Percentiles rank a stretch among this genome's conserved stretches.
Evolutionary conservation across 2,329 filamentous ascomycete species (phyloP).

Genomic region (Cytospora schulzeri): DNA sequence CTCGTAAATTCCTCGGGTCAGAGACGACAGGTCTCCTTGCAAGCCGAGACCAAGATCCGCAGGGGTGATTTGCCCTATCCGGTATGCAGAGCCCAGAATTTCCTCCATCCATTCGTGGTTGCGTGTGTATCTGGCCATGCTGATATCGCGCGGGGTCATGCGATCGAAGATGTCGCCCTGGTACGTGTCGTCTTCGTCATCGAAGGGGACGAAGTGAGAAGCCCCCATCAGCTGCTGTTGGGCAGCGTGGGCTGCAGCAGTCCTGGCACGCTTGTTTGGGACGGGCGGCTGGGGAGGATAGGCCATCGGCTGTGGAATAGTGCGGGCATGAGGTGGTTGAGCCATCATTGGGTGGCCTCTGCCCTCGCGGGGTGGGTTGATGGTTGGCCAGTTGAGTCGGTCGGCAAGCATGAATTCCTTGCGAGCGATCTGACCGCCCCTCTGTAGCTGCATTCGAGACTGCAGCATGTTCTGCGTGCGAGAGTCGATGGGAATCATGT

Average conservation of each 20-base stretch:
- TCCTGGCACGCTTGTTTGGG: conserved; percentile 57
- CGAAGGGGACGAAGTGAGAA: conserved; percentile 48
- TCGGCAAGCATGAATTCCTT: conserved; percentile 96
- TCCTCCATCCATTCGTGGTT: conserved; percentile 99
- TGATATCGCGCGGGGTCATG: conserved; percentile 86
- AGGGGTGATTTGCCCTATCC: conserved; percentile 80
- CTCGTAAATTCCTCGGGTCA: conserved; percentile 87
- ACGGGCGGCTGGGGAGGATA: conserved; percentile 59
- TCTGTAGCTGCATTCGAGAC: conserved; percentile 66
- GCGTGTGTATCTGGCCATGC: conserved; percentile 82
- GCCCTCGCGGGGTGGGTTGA: conserved; percentile 66
- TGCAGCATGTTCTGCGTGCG: conserved; percentile 63
- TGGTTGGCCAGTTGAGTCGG: conserved; percentile 84
- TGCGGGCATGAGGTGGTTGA: conserved; percentile 46
- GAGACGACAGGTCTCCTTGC: conserved; percentile 75
- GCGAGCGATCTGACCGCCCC: conserved; percentile 77
- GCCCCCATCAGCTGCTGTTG: conserved; percentile 37
- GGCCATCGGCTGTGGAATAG: conserved; percentile 62
- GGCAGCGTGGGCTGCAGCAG: conserved; percentile 44
- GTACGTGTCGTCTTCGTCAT: conserved; percentile 88
- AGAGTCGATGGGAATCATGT: conserved; percentile 65
- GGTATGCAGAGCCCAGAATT: conserved; percentile 86
- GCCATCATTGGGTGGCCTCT: conserved; percentile 55
- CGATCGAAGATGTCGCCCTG: conserved; percentile 89
- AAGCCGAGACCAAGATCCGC: conserved; percentile 84